These are phyloP conservation scores for Skeletonema costatum DNA, from an alignment of 108 stramenopile genomes.

Conservation along the genomic window DNA sequence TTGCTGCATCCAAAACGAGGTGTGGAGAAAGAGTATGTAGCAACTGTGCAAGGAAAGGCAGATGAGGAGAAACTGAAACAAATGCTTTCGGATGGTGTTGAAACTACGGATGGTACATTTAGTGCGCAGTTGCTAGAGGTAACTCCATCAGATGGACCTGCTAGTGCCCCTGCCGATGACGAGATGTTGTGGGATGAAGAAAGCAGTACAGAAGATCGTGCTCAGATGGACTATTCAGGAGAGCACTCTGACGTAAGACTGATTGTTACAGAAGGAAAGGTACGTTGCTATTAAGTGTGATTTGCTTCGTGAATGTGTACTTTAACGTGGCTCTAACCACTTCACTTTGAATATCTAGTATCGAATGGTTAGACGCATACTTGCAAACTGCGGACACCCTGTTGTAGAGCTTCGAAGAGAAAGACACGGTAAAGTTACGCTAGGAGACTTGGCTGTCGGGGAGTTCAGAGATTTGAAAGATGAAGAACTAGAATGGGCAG, in stretches of 20 bases:
- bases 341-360: conserved; percentile 14
- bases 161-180: conserved; percentile 2
- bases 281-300: neutral
- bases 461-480: conserved; percentile 57
- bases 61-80: conserved; percentile 49
- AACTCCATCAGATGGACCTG: conserved; percentile 33
- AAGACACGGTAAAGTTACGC: conserved; percentile 55
- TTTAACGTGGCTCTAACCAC: neutral
- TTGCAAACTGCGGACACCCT: conserved; percentile 81
- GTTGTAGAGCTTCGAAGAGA: conserved; percentile 76
- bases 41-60: conserved; percentile 67
- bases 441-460: conserved; percentile 63
- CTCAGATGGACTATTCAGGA: conserved; percentile 47
- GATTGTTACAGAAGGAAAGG: conserved; percentile 80
- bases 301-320: neutral
- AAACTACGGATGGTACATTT: conserved; percentile 68
- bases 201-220: conserved; percentile 41
- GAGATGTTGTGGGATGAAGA: conserved; percentile 7
- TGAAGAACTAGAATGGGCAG: conserved; percentile 72
- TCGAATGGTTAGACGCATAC: conserved; percentile 84
- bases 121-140: conserved; percentile 57
- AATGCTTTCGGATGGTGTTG: conserved; percentile 63
- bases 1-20: conserved; percentile 75
- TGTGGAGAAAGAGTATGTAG: conserved; percentile 85
- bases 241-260: conserved; percentile 65